These are phyloP conservation scores for Cryphonectria naterciae DNA, from an alignment of 2,329 filamentous ascomycete species.

Conservation along the genomic window DNA sequence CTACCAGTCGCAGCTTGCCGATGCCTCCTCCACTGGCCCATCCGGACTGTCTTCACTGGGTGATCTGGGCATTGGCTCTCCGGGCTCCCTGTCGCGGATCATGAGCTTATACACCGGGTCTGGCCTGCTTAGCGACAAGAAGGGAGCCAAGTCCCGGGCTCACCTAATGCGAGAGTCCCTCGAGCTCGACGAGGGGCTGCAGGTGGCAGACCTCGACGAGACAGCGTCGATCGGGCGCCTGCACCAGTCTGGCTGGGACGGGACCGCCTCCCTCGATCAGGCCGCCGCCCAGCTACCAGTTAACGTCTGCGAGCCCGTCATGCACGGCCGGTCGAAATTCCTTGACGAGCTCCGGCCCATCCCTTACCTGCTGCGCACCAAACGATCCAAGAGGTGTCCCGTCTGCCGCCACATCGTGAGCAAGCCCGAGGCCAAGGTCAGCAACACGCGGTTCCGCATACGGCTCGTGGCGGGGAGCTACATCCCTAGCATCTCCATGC, in stretches of 20 bases:
- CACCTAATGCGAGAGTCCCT: slow-evolving; percentile 81
- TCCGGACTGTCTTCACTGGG: slow-evolving; percentile 50
- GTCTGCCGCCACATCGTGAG: slow-evolving; percentile 93
- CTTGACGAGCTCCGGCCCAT: slow-evolving; percentile 77
- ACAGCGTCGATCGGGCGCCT: slow-evolving; percentile 63
- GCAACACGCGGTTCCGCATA: slow-evolving; percentile 89
- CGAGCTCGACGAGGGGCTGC: slow-evolving; percentile 71
- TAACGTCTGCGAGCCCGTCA: slow-evolving; percentile 48
- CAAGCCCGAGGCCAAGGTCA: slow-evolving; percentile 89
- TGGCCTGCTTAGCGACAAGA: slow-evolving; percentile 60
- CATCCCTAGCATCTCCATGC: slow-evolving; percentile 80
- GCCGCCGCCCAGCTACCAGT: slow-evolving; percentile 47
- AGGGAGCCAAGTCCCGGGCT: slow-evolving; percentile 64
- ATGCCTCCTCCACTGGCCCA: slow-evolving; percentile 55
- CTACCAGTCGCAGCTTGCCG: slow-evolving; percentile 78
- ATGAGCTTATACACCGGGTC: slow-evolving; percentile 85
- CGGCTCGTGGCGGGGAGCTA: slow-evolving; percentile 86
- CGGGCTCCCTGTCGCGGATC: slow-evolving; percentile 81
- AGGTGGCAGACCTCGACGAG: slow-evolving; percentile 65
- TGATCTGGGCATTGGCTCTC: slow-evolving; percentile 70
- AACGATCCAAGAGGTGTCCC: slow-evolving; percentile 91
- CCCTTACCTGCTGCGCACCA: slow-evolving; percentile 82
- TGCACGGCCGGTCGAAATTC: slow-evolving; percentile 59
- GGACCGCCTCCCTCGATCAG: slow-evolving; percentile 58
- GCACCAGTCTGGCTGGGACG: slow-evolving; percentile 63